These are phyloP conservation scores for Monosporozyma yasuniensis DNA, from an alignment of 805 yeast species.

Conservation along the genomic window DNA sequence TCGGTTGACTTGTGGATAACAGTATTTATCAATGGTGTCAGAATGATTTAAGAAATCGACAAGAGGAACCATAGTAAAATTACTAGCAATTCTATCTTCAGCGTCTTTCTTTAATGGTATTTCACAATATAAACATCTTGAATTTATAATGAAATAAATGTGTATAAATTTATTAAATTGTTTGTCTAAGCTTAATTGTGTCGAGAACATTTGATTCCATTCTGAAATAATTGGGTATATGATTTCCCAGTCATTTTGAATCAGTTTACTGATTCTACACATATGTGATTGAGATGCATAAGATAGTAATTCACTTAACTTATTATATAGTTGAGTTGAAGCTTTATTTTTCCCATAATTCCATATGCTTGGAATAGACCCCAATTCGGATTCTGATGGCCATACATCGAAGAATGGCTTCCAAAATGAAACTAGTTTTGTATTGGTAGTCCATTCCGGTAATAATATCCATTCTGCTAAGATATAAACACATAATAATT, in stretches of 20 bases:
- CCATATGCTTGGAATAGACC: conserved; percentile 60
- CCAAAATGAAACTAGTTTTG: conserved; percentile 44
- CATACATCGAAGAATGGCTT: conserved; percentile 55
- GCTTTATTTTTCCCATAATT: conserved; percentile 15
- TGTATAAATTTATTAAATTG: conserved; percentile 36
- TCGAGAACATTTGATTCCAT: conserved; percentile 10
- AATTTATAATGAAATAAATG: conserved; percentile 83
- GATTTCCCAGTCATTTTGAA: conserved; percentile 37
- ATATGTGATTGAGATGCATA: conserved; percentile 34
- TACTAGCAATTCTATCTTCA: conserved; percentile 37
- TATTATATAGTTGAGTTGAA: conserved; percentile 1
- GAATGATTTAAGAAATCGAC: conserved; percentile 83
- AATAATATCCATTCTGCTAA: conserved; percentile 24
- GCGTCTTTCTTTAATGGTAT: conserved; percentile 41
- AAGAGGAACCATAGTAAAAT: conserved; percentile 84
- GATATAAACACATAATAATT: conserved; percentile 42
- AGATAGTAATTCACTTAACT: conserved; percentile 37
- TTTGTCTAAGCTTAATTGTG: not conserved
- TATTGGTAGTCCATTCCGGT: conserved; percentile 17
- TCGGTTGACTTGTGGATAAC: conserved; percentile 42
- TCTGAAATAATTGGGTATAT: conserved; percentile 26
- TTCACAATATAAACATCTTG: conserved; percentile 80
- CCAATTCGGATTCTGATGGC: conserved; percentile 49
- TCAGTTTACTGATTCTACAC: conserved; percentile 34
- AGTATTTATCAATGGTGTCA: conserved; percentile 37